Evolutionary conservation across 1,139 yeast genomes (phyloP), one percentile per base, ranked within the genome.

Genomic region (Taiozyma sp.): DNA sequence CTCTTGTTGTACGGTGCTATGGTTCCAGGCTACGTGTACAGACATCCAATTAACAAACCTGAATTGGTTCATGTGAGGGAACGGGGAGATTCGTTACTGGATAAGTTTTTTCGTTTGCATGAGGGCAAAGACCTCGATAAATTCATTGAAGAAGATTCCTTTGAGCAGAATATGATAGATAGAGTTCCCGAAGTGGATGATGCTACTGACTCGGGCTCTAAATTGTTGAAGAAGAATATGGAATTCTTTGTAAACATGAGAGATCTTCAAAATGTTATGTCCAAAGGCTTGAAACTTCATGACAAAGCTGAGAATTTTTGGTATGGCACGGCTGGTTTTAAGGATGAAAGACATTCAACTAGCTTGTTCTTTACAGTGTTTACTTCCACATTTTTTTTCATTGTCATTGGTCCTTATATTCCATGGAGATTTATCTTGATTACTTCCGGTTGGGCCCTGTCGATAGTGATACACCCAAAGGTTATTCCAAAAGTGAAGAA

Each of bases 271-370:
- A 82, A 83, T 51, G 68, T 82, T 43, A 79, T 91, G 24, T 72
- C 85, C 0, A 80, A 80, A 49, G 55, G 86, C 4, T 74, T 88
- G 32, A 68, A 72, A 29, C 66, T 75, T 0, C 69, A 82, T 48
- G 84, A 84, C 28, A 67, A 71, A 19, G 68, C 79, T 4, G 92
- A 88, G 52, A 69, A 68, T 22, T 78, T 83, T 52, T 73, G 83
- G 60, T 76, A 72, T 57, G 86, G 85, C 16, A 77, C 85, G 6
- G 89, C 89, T 13, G 86, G 87, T 4, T 90, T 90, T 63, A 76
- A 76, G 51, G 86, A 89, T 65, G 96, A 89, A 62, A 73, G 79
- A 49, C 68, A 75, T 28, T 81, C 96, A 0, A 86, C 96, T 0
- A 67, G 75, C 1, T 52, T 80, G 24, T 78, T 78, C 55, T 64